Evolutionary conservation across 129 eudicot genomes (phyloP), one percentile per base, ranked within the genome.

Genomic region (Helianthus tuberosus): DNA sequence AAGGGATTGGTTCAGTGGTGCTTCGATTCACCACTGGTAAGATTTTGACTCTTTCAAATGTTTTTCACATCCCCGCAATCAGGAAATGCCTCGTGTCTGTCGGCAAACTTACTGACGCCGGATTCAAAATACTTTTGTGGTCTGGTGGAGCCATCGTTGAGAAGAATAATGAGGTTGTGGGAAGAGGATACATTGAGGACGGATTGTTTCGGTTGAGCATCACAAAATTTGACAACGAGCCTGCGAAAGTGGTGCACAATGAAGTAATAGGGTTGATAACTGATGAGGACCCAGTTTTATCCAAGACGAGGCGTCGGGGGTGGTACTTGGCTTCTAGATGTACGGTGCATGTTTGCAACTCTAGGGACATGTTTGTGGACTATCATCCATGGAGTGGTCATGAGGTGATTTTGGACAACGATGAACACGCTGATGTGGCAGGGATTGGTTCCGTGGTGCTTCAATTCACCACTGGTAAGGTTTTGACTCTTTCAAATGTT

Each of bases 191-290:
- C 39, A 47, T 5, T 0, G 39, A 66, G 72, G 53, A 49, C 3
- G 72, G 72, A 12, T 47, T 66, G 58, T 20, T 44, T 11, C 57
- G 72, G 38, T 11, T 66, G 72, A 66, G 55, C 72, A 15, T 58
- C 64, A 11, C 14, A 48, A 49, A 11, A 12, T 14, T 14, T 49
- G 54, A 49, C 54, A 49, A 3, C 15, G 55, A n/a, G 16, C n/a
- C n/a, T 13, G 55, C 17, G n/a, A 50, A 50, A 50, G 16, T 50
- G 55, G 55, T 50, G n/a, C 55, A 50, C 55, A 13, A 50, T 3
- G 55, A 50, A 50, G 55, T 50, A 50, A 50, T 50, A 13, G 55
- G 55, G 2, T 43, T 43, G 11, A 7, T 36, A 7, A 62, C 68
- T 35, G 5, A 62, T 10, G 68, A 62, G 48, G 48, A n/a, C 48